Evolutionary conservation across 108 stramenopile species (phyloP), one percentile per base, ranked within the genome.

Genomic region (Poteriospumella lacustris): DNA sequence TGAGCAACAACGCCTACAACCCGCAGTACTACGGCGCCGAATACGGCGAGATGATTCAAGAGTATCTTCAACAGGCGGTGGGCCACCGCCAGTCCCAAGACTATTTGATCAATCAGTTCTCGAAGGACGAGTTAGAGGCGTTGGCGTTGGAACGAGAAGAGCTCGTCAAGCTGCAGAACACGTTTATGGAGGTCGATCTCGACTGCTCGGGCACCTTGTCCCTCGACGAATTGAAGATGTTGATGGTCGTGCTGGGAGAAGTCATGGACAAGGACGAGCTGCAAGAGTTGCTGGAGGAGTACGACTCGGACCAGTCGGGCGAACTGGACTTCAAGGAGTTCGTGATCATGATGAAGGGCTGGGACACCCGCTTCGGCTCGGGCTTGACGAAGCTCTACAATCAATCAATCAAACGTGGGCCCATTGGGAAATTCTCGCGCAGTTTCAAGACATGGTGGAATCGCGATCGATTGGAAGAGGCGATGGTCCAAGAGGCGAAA

Each of bases 191-290:
- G 36, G 9, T 73, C 9, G 70, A 73, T 24, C 40, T 56, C 26
- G 47, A 44, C 5, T 73, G 70, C 36, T 33, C 26, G 41, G 70
- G 70, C 33, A 42, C 12, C 12, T 56, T 73, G 31, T 24, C 9
- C 36, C 31, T 73, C 40, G 70, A 73, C 42, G 70, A 73, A 42
- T 56, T 73, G 70, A 73, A 73, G 70, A 56, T 73, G 12, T 44
- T 73, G 24, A 73, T 73, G 12, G 70, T 73, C 24, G 28, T 56
- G 43, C 38, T 73, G 70, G 70, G 70, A 34, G 43, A 73, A 52
- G 47, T 42, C 5, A 12, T 73, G 47, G 70, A 73, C 41, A 3
- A 38, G 36, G 41, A 73, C 3, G 70, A 73, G 41, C 42, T 73
- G 24, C 12, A 73, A 3, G 12, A 42, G 36, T 9, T 73, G 26